Conservation (phyloP, 169 alveolate genomes). For the Plasmodium vivax region DNA sequence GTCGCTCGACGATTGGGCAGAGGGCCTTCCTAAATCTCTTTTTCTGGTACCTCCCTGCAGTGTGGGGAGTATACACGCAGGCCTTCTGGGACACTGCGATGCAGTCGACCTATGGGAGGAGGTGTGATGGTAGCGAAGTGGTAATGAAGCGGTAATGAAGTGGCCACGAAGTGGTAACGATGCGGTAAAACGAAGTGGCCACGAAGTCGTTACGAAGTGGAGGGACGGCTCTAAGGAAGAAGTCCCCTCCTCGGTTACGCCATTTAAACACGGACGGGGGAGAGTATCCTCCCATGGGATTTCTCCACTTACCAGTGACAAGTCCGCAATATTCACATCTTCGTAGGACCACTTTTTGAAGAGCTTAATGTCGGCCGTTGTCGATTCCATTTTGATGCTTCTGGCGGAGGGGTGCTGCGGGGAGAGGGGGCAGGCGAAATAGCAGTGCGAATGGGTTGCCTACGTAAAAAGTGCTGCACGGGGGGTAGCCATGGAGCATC, state of each 20-base stretch:
- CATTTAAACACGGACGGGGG: neutral
- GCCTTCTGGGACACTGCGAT: slow-evolving; percentile 95
- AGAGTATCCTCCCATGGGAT: neutral
- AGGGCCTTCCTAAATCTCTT: slow-evolving; percentile 98
- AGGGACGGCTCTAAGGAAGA: neutral
- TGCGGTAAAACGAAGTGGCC: too few species aligned
- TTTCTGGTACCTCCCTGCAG: slow-evolving; percentile 99
- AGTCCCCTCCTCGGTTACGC: neutral
- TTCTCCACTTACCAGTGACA: slow-evolving; percentile 90
- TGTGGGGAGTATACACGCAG: slow-evolving; percentile 97
- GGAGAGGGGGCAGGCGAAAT: neutral
- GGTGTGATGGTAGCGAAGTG: slow-evolving; percentile 13
- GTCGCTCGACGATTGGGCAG: slow-evolving; percentile 99
- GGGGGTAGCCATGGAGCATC: neutral
- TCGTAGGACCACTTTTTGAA: slow-evolving; percentile 98
- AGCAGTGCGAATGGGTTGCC: neutral
- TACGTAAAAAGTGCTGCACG: neutral
- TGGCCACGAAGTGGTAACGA: too few species aligned
- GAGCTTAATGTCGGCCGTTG: slow-evolving; percentile 90
- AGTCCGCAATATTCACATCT: slow-evolving; percentile 95
- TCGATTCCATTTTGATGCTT: slow-evolving; percentile 68
- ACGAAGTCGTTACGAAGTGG: neutral
- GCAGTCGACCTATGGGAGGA: slow-evolving; percentile 90
- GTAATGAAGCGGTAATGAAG: too few species aligned
- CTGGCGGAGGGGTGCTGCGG: neutral